Percentiles rank a stretch among this genome's conserved stretches.
phyloP scores from a whole-genome alignment of 306 rosid species.

The Cicer judaicum region DNA sequence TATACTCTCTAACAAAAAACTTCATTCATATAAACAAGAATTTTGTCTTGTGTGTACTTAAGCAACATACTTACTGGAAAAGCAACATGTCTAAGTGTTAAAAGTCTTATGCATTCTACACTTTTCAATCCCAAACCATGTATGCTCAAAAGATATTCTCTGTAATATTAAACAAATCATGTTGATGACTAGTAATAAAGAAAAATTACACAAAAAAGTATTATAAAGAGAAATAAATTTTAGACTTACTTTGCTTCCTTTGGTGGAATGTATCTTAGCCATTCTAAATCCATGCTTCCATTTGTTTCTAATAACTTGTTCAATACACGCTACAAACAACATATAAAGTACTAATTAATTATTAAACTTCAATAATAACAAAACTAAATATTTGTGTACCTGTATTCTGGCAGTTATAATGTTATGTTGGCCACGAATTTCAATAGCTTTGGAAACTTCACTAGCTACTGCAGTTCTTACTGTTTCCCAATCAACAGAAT shows the following conservation, averaged over 20 bases:
- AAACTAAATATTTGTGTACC: constrained; percentile 40
- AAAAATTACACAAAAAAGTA: neutral
- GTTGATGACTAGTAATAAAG: too few relatives aligned
- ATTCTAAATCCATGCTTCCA: constrained; percentile 64
- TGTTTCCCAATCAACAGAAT: constrained; percentile 72
- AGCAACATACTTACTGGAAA: constrained; percentile 71
- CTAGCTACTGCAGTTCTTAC: constrained; percentile 50
- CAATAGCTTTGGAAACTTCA: constrained; percentile 56
- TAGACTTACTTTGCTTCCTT: constrained; percentile 51
- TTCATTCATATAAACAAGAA: neutral
- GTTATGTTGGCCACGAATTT: constrained; percentile 68
- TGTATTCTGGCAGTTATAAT: constrained; percentile 54
- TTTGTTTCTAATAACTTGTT: constrained; percentile 47
- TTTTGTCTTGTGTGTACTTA: constrained; percentile 37
- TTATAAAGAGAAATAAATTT: neutral
- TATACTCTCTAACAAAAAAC: neutral
- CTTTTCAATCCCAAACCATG: constrained; percentile 80
- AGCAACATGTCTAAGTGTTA: constrained; percentile 63
- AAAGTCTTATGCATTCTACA: constrained; percentile 77
- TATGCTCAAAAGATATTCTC: constrained; percentile 60
- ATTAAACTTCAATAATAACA: neutral
- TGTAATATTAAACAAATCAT: constrained; percentile 14
- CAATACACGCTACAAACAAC: constrained; percentile 57
- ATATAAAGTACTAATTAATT: neutral
- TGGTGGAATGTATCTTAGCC: constrained; percentile 71